A percentile compares a stretch with the other conserved stretches of the same genome.
Evolutionary conservation across 257 asterid species (phyloP).

Genomic region (Solanum dulcamara): DNA sequence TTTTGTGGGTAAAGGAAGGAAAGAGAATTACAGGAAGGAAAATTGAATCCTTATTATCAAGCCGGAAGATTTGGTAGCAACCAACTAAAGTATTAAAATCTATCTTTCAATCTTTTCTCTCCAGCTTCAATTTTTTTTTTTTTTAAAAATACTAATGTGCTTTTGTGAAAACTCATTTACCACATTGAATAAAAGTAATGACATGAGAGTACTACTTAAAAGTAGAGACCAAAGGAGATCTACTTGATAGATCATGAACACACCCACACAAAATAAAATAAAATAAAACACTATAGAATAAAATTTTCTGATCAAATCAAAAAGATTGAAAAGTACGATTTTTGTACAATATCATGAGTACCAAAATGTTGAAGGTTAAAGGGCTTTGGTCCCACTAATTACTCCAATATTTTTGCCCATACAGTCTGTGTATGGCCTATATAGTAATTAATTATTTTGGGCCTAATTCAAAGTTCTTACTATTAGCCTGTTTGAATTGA

Average conservation of each 20-base stretch:
- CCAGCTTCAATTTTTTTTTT: too few relatives aligned
- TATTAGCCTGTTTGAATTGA: too few relatives aligned
- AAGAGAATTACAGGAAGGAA: too few relatives aligned
- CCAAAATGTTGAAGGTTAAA: constrained; percentile 13
- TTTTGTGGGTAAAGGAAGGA: too few relatives aligned
- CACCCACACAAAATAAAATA: not conserved
- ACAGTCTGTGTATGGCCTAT: not conserved
- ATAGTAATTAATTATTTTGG: not conserved
- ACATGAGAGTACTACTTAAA: not conserved
- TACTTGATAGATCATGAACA: not conserved
- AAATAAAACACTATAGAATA: not conserved
- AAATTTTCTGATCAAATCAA: constrained; percentile 21
- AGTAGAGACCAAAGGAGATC: not conserved
- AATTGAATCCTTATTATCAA: too few relatives aligned
- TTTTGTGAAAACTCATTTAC: not conserved
- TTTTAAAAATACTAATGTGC: not conserved
- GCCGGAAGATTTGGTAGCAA: not conserved
- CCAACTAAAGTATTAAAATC: not conserved
- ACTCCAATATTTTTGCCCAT: not conserved
- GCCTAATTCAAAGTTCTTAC: not conserved
- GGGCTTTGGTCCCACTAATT: not conserved
- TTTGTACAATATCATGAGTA: constrained; percentile 70
- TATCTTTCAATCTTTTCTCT: not conserved
- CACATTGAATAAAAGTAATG: not conserved
- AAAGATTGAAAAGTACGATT: constrained; percentile 32